Percentiles rank a stretch among this genome's conserved stretches.
Conservation (phyloP, 805 yeast genomes). For the Starmerella asiatica region DNA sequence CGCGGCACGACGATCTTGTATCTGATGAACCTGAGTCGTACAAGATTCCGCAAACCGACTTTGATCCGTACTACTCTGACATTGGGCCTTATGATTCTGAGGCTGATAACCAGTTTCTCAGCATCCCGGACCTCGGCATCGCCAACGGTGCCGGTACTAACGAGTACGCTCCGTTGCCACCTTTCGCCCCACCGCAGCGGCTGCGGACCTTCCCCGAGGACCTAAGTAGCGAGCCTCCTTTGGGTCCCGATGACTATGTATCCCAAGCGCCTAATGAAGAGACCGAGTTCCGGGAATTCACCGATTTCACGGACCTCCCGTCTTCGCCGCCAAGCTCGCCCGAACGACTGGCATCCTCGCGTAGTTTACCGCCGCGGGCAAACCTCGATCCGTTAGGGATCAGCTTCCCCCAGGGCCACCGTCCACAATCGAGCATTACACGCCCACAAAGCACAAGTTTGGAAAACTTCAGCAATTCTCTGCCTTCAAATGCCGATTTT, state of each 20-base stretch:
- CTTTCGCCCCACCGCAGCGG: background rate
- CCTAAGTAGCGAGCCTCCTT: background rate
- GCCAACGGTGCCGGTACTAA: constrained; percentile 26
- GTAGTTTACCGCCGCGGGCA: background rate
- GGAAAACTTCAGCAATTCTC: background rate
- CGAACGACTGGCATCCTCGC: constrained; percentile 1
- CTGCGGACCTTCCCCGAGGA: background rate
- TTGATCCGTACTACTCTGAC: constrained; percentile 34
- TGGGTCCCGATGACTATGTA: background rate
- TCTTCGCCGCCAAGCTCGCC: constrained; percentile 22
- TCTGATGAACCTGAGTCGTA: constrained; percentile 22
- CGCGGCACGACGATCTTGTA: constrained; percentile 5
- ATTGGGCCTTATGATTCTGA: constrained; percentile 36
- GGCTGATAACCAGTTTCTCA: constrained; percentile 42
- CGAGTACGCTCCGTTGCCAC: background rate
- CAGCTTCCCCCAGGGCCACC: constrained; percentile 7
- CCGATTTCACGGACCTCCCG: constrained; percentile 12
- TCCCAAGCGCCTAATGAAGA: no score
- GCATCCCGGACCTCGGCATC: constrained; percentile 51
- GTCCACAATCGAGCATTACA: constrained; percentile 8
- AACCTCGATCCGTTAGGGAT: constrained; percentile 17
- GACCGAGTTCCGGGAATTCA: background rate
- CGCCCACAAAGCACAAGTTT: background rate
- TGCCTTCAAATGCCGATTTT: no score
- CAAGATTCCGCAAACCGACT: constrained; percentile 43